Percentiles rank a stretch among this genome's conserved stretches.
These are phyloP conservation scores for Hypoxylon fragiforme DNA, from an alignment of 495 filamentous ascomycete genomes.

Conservation along the genomic window DNA sequence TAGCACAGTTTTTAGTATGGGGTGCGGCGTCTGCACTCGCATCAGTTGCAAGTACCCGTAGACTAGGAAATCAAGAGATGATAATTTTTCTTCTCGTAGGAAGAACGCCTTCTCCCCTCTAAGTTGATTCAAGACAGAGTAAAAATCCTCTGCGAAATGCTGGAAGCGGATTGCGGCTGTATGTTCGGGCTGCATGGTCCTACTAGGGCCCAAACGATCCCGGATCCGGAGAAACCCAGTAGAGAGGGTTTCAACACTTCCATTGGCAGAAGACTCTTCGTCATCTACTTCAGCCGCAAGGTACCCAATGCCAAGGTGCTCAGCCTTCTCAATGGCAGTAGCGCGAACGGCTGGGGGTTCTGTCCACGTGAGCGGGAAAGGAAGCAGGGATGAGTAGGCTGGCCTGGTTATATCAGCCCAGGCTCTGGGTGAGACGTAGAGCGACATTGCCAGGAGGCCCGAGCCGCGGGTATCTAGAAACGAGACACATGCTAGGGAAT, in stretches of 20 bases:
- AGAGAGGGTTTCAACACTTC: slow-evolving; percentile 34
- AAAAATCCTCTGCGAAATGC: slow-evolving; percentile 66
- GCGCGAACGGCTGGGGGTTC: slow-evolving; percentile 68
- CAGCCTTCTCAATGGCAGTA: slow-evolving; percentile 69
- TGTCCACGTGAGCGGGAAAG: slow-evolving; percentile 82
- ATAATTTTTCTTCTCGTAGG: slow-evolving; percentile 51
- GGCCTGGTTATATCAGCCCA: slow-evolving; percentile 74
- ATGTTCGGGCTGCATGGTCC: slow-evolving; percentile 49
- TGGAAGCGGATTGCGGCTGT: slow-evolving; percentile 68
- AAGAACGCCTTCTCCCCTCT: slow-evolving; percentile 57
- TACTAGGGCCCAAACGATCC: slow-evolving; percentile 28
- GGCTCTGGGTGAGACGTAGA: slow-evolving; percentile 87
- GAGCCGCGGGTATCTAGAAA: slow-evolving; percentile 67
- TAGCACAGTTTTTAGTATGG: slow-evolving; percentile 71
- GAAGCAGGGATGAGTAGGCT: slow-evolving; percentile 72
- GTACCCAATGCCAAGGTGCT: slow-evolving; percentile 67
- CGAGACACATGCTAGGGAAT: slow-evolving; percentile 70
- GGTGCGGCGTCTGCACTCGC: slow-evolving; percentile 67
- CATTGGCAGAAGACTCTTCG: slow-evolving; percentile 30
- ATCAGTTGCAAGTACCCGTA: slow-evolving; percentile 78
- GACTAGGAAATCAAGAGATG: slow-evolving; percentile 76
- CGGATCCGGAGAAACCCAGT: slow-evolving; percentile 37
- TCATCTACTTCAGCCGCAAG: slow-evolving; percentile 36
- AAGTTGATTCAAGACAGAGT: slow-evolving; percentile 67
- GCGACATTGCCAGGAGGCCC: slow-evolving; percentile 73